Evolutionary conservation across 2,329 filamentous ascomycete species (phyloP), one percentile per base, ranked within the genome.

Genomic region (Emergomyces pasteurianus): DNA sequence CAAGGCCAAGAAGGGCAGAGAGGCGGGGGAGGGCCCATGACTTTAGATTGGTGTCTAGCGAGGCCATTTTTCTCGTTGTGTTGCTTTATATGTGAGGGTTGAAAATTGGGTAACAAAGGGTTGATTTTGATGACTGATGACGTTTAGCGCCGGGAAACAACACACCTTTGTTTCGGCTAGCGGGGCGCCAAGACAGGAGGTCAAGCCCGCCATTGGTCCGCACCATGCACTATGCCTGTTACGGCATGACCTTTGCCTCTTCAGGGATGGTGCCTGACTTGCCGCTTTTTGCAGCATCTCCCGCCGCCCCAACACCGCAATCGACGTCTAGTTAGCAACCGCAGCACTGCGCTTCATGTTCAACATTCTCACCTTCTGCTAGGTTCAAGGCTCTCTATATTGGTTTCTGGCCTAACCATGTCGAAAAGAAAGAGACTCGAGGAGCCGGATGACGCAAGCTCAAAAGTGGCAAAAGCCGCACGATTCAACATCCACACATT

Each of bases 1-100:
- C 91, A 12, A 97, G 80, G 8, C 91, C 90, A 0, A 99, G 81
- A 18, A 99, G 81, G 70, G 85, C 85, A 28, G 86, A 85, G 8
- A 99, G 83, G 70, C 91, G 89, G 56, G 87, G 80, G 47, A 86
- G 68, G 34, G 85, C 84, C 85, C 85, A 87, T 21, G 58, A 34
- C 54, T 63, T 59, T 26, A 65, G 43, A 36, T 52, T 4, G 28
- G 53, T 4, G 42, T 23, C 12, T 14, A 49, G 31, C 2, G 28
- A 18, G n/a, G 59, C 6, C 43, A 59, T 50, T n/a, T 38, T 23
- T 36, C 14, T 14, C 14, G 14, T 42, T 42, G 2, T 2, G 14
- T 42, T 3, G 14, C 18, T 14, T 42, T 9, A 42, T 42, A n/a
- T n/a, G n/a, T n/a, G n/a, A n/a, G n/a, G n/a, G n/a, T n/a, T n/a